Base-by-base conservation (phyloP, 345 rosid genomes). In the Rhodomyrtus tomentosa region DNA sequence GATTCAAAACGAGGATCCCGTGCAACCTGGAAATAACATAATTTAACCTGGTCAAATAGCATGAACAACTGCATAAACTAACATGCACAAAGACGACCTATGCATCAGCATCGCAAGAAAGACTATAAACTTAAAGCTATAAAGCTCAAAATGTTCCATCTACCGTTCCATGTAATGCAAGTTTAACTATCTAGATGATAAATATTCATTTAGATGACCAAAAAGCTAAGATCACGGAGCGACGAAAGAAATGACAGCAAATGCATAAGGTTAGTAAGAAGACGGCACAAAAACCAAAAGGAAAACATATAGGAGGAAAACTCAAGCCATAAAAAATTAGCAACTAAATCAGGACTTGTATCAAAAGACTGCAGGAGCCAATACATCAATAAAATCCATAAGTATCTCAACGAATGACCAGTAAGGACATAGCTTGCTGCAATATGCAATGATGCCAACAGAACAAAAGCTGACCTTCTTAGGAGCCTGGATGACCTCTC, bases 1-100 rank as follows among this genome's bases (percentile, higher is more conserved):
- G 95, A 85, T 85, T 94, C 95, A 84, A 95, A 95, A 40, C 98
- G 96, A 45, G 98, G 98, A 87, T 96, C 98, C 2, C 95, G 92
- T 55, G 86, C 88, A 86, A 88, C 92, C 96, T 94, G 88, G 52
- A 89, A 36, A 85, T 10, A 83, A 53, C 84, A 79, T 55, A 58
- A 22, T 54, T 82, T 16, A 84, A 13, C 7, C 79, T 59, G 20
- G 54, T 52, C 24, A 73, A 55, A 50, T 51, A 81, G 59, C 42
- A 29, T 27, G 83, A 13, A 50, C 3, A 32, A 16, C 27, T 81
- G 40, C 25, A 81, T 81, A 81, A 50, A 81, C 7, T 27, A 50
- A 68, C 13, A 36, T 68, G 18, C 45, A 36, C 3, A 3, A 7
- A 45, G 20, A 36, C 76, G 36, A 68, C 18, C 76, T 18, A 68